Conservation (phyloP, 352 stramenopile genomes). For the Phytophthora pisi region DNA sequence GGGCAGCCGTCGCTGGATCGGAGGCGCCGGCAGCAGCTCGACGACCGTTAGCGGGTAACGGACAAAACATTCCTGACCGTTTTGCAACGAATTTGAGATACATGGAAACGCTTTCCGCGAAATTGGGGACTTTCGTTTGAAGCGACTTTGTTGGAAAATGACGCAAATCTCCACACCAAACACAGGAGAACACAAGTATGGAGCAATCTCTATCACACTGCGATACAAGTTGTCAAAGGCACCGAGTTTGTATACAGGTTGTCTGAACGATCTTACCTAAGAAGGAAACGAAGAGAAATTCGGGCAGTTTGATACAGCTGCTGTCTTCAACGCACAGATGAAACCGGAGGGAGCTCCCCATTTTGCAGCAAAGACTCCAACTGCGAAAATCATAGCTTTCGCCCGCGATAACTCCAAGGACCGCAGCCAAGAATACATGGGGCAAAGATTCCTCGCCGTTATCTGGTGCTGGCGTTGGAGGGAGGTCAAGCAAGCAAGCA, state of each 20-base stretch:
- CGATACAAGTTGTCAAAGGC: no score
- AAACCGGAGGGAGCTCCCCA: background rate
- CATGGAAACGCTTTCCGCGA: background rate
- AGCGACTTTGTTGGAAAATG: background rate
- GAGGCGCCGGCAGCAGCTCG: conserved; percentile 2
- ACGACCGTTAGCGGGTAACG: conserved; percentile 9
- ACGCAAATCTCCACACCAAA: no score
- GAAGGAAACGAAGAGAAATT: no score
- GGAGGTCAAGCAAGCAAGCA: background rate
- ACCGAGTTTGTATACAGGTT: no score
- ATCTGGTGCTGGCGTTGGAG: background rate
- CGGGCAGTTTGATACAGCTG: no score
- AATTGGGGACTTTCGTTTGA: background rate
- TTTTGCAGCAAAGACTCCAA: background rate
- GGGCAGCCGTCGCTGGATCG: background rate
- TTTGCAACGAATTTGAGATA: conserved; percentile 26
- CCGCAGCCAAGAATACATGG: background rate
- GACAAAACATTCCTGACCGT: conserved; percentile 28
- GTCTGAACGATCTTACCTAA: no score
- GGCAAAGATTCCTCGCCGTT: conserved; percentile 4
- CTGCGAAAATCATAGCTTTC: background rate
- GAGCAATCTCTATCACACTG: no score
- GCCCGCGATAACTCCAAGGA: conserved; percentile 2
- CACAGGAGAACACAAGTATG: no score
- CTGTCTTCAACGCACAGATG: no score